Evolutionary conservation across 2,329 filamentous ascomycete genomes (phyloP), one percentile per base, ranked within the genome.

Genomic region (Sporothrix dimorphospora): DNA sequence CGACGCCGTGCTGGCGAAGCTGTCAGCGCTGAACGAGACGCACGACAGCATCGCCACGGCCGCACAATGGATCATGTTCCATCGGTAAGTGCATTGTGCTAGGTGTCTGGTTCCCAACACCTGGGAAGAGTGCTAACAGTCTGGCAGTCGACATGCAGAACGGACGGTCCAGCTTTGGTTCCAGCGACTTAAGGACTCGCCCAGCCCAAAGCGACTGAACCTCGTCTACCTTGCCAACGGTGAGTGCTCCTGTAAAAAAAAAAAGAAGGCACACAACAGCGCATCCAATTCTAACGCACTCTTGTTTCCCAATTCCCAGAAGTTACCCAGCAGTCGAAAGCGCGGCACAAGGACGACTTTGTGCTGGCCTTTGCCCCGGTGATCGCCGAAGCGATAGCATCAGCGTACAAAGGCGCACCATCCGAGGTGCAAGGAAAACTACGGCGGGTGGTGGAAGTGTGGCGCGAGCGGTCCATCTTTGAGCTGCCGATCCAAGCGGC

Each of bases 31-130:
- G 74, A 98, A 97, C 82, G 97, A 99, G 83, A 97, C 94, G 12
- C 95, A 99, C 81, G 96, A 99, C 80, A 97, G 94, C 82, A 98
- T 99, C 79, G 89, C 97, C 74, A 95, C 93, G 47, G 94, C 97
- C 74, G 94, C 96, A 72, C 95, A 98, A 90, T 99, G 97, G 97
- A 96, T 99, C 74, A 97, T 99, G 92, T 99, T 99, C 81, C 95
- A 99, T 83, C 92, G 94, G 94, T 97, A 90, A 74, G 81, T 75
- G 3, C n/a, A 11, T 4, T 16, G 16, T n/a, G 16, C 19, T 6
- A 2, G 16, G 16, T 7, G 0, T 21, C 5, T 16, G 19, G 19
- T 21, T 19, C 5, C 5, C 11, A 8, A 6, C 47, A n/a, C n/a
- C n/a, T n/a, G 19, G n/a, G 47, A n/a, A 16, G 21, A 55, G 16